A percentile compares a stretch with the other conserved stretches of the same genome.
phyloP scores from a whole-genome alignment of 345 rosid genomes.

The Gossypium longicalyx region DNA sequence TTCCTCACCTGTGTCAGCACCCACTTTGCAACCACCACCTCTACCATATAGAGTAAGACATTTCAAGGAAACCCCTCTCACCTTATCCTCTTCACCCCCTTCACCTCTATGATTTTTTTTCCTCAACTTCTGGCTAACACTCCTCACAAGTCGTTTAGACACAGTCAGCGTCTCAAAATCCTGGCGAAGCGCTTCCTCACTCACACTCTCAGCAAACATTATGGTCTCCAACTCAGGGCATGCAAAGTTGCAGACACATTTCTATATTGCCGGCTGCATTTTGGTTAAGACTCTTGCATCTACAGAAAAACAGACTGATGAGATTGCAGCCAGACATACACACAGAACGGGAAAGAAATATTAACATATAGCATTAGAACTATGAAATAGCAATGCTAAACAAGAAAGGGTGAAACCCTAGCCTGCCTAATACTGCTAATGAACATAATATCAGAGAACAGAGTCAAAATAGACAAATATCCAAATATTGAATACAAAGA shows the following conservation, averaged over 20 bases:
- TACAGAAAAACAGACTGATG: slow-evolving; percentile 7
- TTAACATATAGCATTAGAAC: background rate
- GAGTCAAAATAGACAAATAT: background rate
- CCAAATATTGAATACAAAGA: background rate
- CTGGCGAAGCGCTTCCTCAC: slow-evolving; percentile 47
- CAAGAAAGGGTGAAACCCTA: background rate
- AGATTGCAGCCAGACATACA: background rate
- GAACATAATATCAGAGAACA: background rate
- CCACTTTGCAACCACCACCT: slow-evolving; percentile 94
- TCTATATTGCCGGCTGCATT: slow-evolving; percentile 15
- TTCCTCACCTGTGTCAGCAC: slow-evolving; percentile 77
- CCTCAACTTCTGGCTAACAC: slow-evolving; percentile 69
- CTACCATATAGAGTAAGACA: slow-evolving; percentile 70
- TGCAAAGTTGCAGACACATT: slow-evolving; percentile 17
- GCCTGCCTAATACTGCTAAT: background rate
- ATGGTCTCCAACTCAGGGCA: slow-evolving; percentile 16
- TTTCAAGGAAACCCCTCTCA: slow-evolving; percentile 52
- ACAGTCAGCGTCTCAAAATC: slow-evolving; percentile 69
- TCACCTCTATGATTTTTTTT: slow-evolving; percentile 48
- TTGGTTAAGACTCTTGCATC: slow-evolving; percentile 13
- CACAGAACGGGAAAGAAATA: background rate
- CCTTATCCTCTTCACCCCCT: slow-evolving; percentile 48
- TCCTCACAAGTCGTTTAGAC: slow-evolving; percentile 70
- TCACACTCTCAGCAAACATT: slow-evolving; percentile 46
- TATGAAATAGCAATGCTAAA: background rate